These are phyloP conservation scores for Thermothelomyces thermophilus DNA, from an alignment of 2,329 filamentous ascomycete species.

Conservation along the genomic window DNA sequence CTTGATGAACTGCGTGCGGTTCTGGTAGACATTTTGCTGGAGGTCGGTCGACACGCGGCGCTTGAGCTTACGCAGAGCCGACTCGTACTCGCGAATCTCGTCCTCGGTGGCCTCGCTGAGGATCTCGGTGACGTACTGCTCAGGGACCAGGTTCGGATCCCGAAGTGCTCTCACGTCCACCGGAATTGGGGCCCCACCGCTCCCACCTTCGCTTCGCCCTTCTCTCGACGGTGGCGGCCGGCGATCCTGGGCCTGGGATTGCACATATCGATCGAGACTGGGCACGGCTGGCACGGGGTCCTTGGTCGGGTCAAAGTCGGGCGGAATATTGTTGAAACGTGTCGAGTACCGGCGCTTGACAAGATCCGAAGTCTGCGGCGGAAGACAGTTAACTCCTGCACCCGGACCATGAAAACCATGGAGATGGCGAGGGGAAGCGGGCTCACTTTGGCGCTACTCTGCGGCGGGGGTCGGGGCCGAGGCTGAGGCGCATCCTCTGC, in stretches of 20 bases:
- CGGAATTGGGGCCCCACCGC: conserved; percentile 37
- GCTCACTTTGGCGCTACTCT: conserved; percentile 50
- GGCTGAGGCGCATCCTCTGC: conserved; percentile 27
- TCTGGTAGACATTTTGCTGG: conserved; percentile 94
- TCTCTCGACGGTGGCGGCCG: conserved; percentile 48
- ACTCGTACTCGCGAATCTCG: conserved; percentile 77
- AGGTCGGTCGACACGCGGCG: conserved; percentile 73
- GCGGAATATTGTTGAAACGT: conserved; percentile 72
- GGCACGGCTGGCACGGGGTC: conserved; percentile 67
- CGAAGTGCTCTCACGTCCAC: conserved; percentile 73
- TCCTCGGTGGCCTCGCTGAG: conserved; percentile 81
- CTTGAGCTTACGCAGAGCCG: conserved; percentile 68
- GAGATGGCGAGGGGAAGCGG: neutral
- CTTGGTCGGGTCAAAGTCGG: conserved; percentile 61
- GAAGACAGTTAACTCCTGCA: conserved; percentile 12
- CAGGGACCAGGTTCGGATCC: conserved; percentile 71
- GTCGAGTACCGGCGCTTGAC: conserved; percentile 94
- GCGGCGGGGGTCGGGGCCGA: conserved; percentile 43
- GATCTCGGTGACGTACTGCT: conserved; percentile 68
- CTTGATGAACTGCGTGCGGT: conserved; percentile 96
- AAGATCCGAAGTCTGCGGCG: conserved; percentile 61
- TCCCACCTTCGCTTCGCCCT: conserved; percentile 35
- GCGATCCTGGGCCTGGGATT: conserved; percentile 35
- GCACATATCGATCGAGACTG: conserved; percentile 52
- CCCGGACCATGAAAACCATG: neutral